Base-by-base conservation (phyloP, 2,329 filamentous ascomycete genomes). In the Neonectria punicea region DNA sequence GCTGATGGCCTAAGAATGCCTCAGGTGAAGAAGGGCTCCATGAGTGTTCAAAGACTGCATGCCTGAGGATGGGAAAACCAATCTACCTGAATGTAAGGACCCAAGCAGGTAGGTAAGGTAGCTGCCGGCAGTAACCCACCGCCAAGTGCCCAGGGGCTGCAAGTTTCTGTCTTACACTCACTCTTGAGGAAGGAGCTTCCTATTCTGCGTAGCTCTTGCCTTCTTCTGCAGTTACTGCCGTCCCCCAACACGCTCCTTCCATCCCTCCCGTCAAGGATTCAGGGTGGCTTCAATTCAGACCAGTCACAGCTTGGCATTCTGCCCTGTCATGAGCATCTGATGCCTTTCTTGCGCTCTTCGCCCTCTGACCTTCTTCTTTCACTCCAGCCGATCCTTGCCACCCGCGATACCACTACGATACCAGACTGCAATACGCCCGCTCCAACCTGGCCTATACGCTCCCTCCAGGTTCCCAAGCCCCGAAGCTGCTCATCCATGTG, bases 131-230 rank as follows among this genome's bases (percentile, higher is more conserved):
- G 28, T 16, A 50, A 50, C 28, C 28, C 47, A 20, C 53, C 28
- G 58, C 53, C 58, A 18, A 22, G n/a, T 51, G 51, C 43, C 51
- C 50, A 62, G 53, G 14, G n/a, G n/a, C n/a, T 47, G 39, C 28
- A n/a, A 50, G 32, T 46, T 5, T 58, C 44, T 30, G n/a, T n/a
- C 46, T 13, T 16, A 25, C 39, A 16, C 20, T 61, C 28, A 18
- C 51, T 18, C 39, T 61, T 54, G 20, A 50, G 44, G 55, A 50
- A 58, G 55, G 55, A 58, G 58, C 20, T 20, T 18, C 11, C 39
- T n/a, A 36, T 6, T 25, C 9, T 9, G 30, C 13, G 32, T 34
- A 49, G 36, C 39, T 56, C 16, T 34, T 36, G 36, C 59, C 59
- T 41, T 25, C 39, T 53, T 34, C 14, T 49, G 41, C 43, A 55